Evolutionary conservation across 1,284 basidiomycete species (phyloP).

Genomic region (Ganoderma boninense): DNA sequence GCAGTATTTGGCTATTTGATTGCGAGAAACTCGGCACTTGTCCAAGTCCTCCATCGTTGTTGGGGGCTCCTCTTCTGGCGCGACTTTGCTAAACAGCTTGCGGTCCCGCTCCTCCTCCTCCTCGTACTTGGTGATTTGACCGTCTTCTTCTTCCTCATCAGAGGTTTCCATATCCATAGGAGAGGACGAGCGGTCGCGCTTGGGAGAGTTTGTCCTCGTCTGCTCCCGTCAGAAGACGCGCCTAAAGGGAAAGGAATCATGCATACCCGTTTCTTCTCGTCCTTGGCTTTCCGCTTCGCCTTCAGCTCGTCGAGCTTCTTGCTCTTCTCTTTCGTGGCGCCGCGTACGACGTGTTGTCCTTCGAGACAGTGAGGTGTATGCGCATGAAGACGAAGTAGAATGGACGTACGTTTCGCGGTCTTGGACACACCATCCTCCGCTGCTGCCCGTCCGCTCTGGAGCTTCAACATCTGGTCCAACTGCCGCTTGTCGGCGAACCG

Average conservation of each 20-base stretch:
- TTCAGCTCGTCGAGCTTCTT: slow-evolving; percentile 85
- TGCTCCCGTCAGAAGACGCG: slow-evolving; percentile 32
- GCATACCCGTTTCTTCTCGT: slow-evolving; percentile 75
- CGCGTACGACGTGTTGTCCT: slow-evolving; percentile 82
- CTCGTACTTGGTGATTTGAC: slow-evolving; percentile 73
- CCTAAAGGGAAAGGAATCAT: slow-evolving; percentile 7
- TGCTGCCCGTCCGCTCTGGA: slow-evolving; percentile 59
- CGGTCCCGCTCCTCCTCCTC: slow-evolving; percentile 74
- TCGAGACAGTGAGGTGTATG: slow-evolving; percentile 20
- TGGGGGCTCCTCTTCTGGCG: slow-evolving; percentile 58
- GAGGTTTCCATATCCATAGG: slow-evolving; percentile 85
- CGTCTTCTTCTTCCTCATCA: slow-evolving; percentile 76
- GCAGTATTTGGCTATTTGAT: slow-evolving; percentile 69
- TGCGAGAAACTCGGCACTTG: slow-evolving; percentile 67
- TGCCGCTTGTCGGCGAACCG: slow-evolving; percentile 77
- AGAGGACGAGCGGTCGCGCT: slow-evolving; percentile 73
- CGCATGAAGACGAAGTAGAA: not conserved
- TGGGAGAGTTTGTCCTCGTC: slow-evolving; percentile 62
- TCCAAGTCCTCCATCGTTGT: slow-evolving; percentile 64
- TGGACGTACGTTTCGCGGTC: slow-evolving; percentile 72
- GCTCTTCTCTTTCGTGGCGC: slow-evolving; percentile 85
- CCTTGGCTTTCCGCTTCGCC: slow-evolving; percentile 82
- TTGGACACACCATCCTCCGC: slow-evolving; percentile 70
- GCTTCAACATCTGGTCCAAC: slow-evolving; percentile 79
- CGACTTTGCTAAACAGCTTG: slow-evolving; percentile 56